Evolutionary conservation across 2,329 filamentous ascomycete species (phyloP).

Genomic region (Calonectria multiphialidica): DNA sequence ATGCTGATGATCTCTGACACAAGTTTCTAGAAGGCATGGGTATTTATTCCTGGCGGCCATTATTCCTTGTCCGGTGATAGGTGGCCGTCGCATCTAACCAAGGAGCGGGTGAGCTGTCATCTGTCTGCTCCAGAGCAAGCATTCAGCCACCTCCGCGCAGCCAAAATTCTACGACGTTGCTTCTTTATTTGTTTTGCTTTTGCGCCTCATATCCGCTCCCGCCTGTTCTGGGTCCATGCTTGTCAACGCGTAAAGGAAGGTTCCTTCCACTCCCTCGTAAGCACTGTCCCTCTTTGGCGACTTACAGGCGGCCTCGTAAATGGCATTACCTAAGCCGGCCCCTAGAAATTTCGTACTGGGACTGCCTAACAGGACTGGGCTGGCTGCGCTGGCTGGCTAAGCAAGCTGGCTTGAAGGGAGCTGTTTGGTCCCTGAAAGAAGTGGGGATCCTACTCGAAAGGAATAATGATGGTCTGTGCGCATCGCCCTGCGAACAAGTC

Average conservation of each 20-base stretch:
- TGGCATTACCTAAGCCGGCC: background rate
- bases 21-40: too few species aligned
- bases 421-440: conserved; percentile 10
- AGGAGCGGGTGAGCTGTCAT: background rate
- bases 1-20: background rate
- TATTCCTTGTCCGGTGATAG: background rate
- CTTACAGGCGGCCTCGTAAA: background rate
- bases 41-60: background rate
- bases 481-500: conserved; percentile 39
- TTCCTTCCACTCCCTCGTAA: background rate
- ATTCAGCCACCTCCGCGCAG: background rate
- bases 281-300: background rate
- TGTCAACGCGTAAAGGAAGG: background rate
- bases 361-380: too few species aligned
- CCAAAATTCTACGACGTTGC: background rate
- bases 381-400: background rate
- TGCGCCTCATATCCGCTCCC: background rate
- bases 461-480: conserved; percentile 36
- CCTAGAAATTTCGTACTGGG: background rate
- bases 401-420: background rate
- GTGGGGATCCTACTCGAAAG: background rate
- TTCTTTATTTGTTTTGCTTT: conserved; percentile 2
- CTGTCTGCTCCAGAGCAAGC: background rate
- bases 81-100: background rate
- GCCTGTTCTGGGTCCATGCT: background rate